phyloP scores from a whole-genome alignment of 192 early-diverging fungal species.

The Coemansia sp. region DNA sequence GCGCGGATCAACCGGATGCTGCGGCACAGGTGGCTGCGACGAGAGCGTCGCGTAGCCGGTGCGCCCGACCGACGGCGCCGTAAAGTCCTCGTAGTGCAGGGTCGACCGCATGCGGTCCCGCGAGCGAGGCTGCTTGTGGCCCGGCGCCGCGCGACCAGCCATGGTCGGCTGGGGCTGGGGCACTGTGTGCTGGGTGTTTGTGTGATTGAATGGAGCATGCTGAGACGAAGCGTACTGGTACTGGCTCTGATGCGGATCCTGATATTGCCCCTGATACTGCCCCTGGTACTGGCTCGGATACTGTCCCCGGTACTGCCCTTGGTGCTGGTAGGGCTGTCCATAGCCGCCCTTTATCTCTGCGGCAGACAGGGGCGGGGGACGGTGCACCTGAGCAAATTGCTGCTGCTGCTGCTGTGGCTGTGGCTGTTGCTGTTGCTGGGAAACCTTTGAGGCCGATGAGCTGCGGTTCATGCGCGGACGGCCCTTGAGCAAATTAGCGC shows the following conservation, averaged over 20 bases:
- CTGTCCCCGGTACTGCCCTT: too few species aligned
- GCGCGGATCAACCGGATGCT: constrained; percentile 27
- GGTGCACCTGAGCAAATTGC: constrained; percentile 24
- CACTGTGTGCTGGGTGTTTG: neutral
- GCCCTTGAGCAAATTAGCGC: constrained; percentile 37
- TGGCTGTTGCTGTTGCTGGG: constrained; percentile 2
- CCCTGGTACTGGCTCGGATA: too few species aligned
- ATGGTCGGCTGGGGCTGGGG: constrained; percentile 4
- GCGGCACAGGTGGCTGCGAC: constrained; percentile 24
- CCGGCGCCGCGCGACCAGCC: constrained; percentile 22
- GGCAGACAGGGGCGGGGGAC: constrained; percentile 28
- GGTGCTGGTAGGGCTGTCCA: too few species aligned
- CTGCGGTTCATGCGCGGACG: constrained; percentile 38
- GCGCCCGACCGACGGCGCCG: constrained; percentile 12
- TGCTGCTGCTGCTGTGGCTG: constrained; percentile 10
- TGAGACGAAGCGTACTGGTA: too few species aligned
- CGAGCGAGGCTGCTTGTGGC: constrained; percentile 49
- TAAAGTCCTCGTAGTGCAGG: constrained; percentile 37
- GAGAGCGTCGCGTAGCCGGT: constrained; percentile 12
- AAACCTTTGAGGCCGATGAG: constrained; percentile 24
- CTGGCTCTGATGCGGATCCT: too few species aligned
- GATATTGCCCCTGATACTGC: too few species aligned
- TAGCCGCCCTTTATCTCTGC: constrained; percentile 13
- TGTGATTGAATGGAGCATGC: too few species aligned
- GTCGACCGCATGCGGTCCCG: constrained; percentile 53